phyloP scores from a whole-genome alignment of 2,329 filamentous ascomycete genomes.

The Ustulina deusta region DNA sequence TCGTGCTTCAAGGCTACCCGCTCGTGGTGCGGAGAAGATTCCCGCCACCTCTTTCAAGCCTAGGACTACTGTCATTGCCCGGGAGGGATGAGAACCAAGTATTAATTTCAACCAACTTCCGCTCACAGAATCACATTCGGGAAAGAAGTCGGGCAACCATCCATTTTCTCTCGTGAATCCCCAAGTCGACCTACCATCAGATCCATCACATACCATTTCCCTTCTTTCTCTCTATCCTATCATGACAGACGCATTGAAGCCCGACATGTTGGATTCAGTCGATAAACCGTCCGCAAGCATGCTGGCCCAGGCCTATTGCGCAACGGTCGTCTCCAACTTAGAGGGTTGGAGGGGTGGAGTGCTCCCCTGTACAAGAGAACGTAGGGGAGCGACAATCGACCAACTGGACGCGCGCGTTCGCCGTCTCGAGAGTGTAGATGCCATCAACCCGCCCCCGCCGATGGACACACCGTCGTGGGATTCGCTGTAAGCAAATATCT shows the following conservation, averaged over 20 bases:
- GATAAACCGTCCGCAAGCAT: slow-evolving; percentile 1
- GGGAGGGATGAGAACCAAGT: neutral
- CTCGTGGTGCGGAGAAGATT: slow-evolving; percentile 19
- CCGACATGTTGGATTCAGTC: slow-evolving; percentile 14
- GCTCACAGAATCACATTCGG: neutral
- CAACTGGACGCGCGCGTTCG: slow-evolving; percentile 42
- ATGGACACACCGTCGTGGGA: slow-evolving; percentile 45
- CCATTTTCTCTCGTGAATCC: neutral
- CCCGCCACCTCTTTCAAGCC: slow-evolving; percentile 3
- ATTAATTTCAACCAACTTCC: slow-evolving; percentile 26
- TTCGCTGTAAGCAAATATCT: slow-evolving; percentile 34
- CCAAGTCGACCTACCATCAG: neutral
- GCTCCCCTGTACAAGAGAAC: slow-evolving; percentile 19
- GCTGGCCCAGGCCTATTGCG: slow-evolving; percentile 43
- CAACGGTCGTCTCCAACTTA: slow-evolving; percentile 43
- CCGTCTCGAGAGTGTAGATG: slow-evolving; percentile 36
- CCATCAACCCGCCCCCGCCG: slow-evolving; percentile 44
- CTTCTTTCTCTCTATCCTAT: neutral
- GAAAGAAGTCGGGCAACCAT: neutral
- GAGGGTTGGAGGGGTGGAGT: slow-evolving; percentile 38
- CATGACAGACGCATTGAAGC: slow-evolving; percentile 27
- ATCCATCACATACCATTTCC: neutral
- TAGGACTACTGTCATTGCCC: neutral
- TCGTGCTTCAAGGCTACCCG: slow-evolving; percentile 11
- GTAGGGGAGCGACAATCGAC: slow-evolving; percentile 30